Percentiles rank a stretch among this genome's conserved stretches.
Evolutionary conservation across 495 filamentous ascomycete species (phyloP).

Genomic region (Neurospora tetraspora): DNA sequence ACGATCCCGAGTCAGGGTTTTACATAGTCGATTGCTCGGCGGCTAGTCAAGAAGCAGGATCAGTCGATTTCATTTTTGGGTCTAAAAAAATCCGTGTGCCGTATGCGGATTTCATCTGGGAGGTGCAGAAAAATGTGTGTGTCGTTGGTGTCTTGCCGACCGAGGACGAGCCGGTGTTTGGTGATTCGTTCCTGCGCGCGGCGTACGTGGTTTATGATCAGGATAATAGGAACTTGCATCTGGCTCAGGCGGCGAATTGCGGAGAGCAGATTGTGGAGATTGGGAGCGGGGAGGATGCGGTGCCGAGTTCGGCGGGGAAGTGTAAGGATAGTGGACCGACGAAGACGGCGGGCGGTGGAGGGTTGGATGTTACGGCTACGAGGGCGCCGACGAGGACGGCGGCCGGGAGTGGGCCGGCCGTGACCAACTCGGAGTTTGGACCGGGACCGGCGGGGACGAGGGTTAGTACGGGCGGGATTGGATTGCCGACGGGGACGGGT

Average conservation of each 20-base stretch:
- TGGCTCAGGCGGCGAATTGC: constrained; percentile 28
- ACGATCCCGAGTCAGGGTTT: constrained; percentile 22
- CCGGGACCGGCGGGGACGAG: constrained; percentile 9
- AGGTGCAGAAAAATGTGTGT: constrained; percentile 19
- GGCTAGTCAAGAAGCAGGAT: constrained; percentile 32
- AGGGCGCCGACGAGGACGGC: constrained; percentile 3
- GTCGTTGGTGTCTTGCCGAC: constrained; percentile 16
- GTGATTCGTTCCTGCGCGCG: constrained; percentile 23
- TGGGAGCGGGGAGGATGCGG: constrained; percentile 3
- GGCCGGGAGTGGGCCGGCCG: background rate
- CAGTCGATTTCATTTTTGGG: constrained; percentile 50
- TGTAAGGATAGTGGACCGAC: constrained; percentile 8
- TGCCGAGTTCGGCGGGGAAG: constrained; percentile 6
- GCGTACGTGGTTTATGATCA: constrained; percentile 28
- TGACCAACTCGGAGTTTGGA: constrained; percentile 3
- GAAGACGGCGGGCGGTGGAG: background rate
- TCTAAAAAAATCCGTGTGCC: constrained; percentile 45
- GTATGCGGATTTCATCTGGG: constrained; percentile 51
- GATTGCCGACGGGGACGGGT: background rate
- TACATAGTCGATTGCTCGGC: constrained; percentile 51
- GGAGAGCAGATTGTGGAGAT: constrained; percentile 18
- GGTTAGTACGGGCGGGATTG: background rate
- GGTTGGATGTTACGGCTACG: constrained; percentile 6
- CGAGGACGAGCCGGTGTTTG: constrained; percentile 18
- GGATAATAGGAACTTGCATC: constrained; percentile 24